phyloP scores from a whole-genome alignment of 2,329 filamentous ascomycete species.

The Epichloe elymi region DNA sequence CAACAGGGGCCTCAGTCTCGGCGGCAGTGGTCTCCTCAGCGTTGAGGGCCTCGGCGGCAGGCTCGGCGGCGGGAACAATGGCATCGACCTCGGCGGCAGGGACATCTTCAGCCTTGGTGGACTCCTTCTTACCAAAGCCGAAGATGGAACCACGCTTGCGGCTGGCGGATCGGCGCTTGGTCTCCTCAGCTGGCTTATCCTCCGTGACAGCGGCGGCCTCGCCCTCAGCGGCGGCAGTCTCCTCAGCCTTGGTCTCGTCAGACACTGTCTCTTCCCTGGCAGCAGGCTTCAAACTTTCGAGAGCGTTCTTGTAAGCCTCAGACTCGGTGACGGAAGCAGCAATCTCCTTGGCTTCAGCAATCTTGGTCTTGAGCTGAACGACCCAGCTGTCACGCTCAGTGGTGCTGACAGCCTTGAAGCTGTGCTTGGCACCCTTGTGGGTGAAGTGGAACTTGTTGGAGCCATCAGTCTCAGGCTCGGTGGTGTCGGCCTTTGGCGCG shows the following conservation, averaged over 20 bases:
- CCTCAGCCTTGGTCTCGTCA: slow-evolving; percentile 19
- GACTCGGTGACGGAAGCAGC: slow-evolving; percentile 60
- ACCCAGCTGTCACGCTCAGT: slow-evolving; percentile 91
- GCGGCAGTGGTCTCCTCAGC: slow-evolving; percentile 24
- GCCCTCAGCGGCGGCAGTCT: slow-evolving; percentile 16
- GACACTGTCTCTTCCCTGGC: slow-evolving; percentile 19
- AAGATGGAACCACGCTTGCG: slow-evolving; percentile 56
- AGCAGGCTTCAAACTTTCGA: slow-evolving; percentile 50
- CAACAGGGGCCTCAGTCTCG: slow-evolving; percentile 18
- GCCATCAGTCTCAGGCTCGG: slow-evolving; percentile 64
- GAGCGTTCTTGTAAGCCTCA: slow-evolving; percentile 77
- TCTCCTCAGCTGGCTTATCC: slow-evolving; percentile 30
- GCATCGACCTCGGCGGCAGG: slow-evolving; percentile 19
- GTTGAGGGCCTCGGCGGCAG: slow-evolving; percentile 21
- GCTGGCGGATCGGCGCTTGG: slow-evolving; percentile 50
- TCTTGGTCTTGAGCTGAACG: slow-evolving; percentile 66
- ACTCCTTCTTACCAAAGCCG: slow-evolving; percentile 44
- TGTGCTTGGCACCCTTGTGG: slow-evolving; percentile 78
- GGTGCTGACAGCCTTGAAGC: slow-evolving; percentile 66
- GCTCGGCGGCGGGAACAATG: slow-evolving; percentile 21
- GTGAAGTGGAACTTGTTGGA: slow-evolving; percentile 75
- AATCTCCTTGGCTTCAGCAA: slow-evolving; percentile 72
- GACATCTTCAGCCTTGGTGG: slow-evolving; percentile 17
- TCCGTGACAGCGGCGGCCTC: slow-evolving; percentile 17
- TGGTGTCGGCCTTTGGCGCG: slow-evolving; percentile 38